phyloP scores from a whole-genome alignment of 202 grass and related monocot species.

The Setaria viridis region DNA sequence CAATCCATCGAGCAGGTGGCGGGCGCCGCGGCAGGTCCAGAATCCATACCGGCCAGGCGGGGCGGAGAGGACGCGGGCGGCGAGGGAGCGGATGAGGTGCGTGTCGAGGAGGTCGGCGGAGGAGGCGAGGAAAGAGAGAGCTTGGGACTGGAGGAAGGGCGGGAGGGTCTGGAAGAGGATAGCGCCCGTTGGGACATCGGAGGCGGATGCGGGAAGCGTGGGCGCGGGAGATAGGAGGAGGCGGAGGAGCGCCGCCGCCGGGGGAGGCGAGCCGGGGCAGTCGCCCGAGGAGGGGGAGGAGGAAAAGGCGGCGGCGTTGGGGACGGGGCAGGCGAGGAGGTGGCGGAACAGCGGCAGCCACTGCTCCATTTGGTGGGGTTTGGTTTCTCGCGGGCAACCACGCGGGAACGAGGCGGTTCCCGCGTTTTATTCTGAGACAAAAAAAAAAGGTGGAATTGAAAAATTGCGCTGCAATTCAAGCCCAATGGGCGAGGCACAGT shows the following conservation, averaged over 20 bases:
- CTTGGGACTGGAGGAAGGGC: constrained; percentile 66
- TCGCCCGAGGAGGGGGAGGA: constrained; percentile 23
- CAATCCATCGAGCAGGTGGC: constrained; percentile 81
- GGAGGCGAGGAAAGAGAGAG: constrained; percentile 78
- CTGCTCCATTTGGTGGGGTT: constrained; percentile 56
- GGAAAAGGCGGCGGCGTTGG: constrained; percentile 53
- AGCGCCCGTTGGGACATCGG: not conserved
- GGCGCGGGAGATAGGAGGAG: constrained; percentile 54
- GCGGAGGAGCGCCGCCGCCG: constrained; percentile 51
- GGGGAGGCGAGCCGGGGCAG: constrained; percentile 38
- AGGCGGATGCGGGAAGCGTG: constrained; percentile 6
- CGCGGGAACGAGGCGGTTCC: not conserved
- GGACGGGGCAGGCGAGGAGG: constrained; percentile 57
- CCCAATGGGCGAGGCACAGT: too few species aligned
- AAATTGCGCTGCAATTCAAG: not conserved
- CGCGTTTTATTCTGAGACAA: not conserved
- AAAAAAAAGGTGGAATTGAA: not conserved
- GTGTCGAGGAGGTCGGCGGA: constrained; percentile 48
- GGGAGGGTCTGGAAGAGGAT: constrained; percentile 72
- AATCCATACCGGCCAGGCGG: not conserved
- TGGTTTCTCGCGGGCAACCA: too few species aligned
- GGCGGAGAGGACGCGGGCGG: constrained; percentile 26
- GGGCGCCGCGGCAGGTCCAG: constrained; percentile 60
- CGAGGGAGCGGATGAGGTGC: constrained; percentile 48
- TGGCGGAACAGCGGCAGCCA: constrained; percentile 73